These are phyloP conservation scores for Debaryomyces coudertii DNA, from an alignment of 1,139 yeast genomes.

Conservation along the genomic window DNA sequence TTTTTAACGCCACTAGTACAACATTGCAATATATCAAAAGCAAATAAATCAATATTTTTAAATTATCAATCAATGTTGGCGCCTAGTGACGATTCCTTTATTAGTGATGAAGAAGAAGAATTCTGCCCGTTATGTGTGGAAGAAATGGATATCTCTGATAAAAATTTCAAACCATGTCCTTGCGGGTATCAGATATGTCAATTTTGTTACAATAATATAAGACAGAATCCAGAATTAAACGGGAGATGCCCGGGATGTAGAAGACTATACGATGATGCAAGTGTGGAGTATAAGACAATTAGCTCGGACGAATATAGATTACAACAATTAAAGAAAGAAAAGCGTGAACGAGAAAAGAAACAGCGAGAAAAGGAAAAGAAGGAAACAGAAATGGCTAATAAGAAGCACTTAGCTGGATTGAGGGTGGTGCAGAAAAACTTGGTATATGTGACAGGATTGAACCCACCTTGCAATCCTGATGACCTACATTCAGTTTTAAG, in stretches of 20 bases:
- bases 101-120: constrained; percentile 83
- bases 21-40: neutral
- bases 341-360: constrained; percentile 82
- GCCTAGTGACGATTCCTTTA: constrained; percentile 51
- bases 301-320: constrained; percentile 82
- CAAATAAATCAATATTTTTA: neutral
- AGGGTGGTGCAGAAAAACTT: constrained; percentile 96
- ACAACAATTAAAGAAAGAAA: constrained; percentile 79
- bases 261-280: constrained; percentile 88
- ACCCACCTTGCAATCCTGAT: constrained; percentile 87
- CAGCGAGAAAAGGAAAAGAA: constrained; percentile 90
- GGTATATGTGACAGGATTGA: constrained; percentile 94
- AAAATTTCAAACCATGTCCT: constrained; percentile 97
- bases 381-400: constrained; percentile 84
- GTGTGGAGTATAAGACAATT: constrained; percentile 82
- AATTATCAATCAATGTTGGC: constrained; percentile 20
- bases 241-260: constrained; percentile 99
- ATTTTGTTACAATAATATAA: constrained; percentile 94
- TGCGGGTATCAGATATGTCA: constrained; percentile 99
- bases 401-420: constrained; percentile 95
- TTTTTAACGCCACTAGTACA: constrained; percentile 4
- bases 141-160: constrained; percentile 95
- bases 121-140: constrained; percentile 93
- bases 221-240: constrained; percentile 92
- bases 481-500: constrained; percentile 84